These are phyloP conservation scores for Ottelia alismoides DNA, from an alignment of 106 monocot species.

Conservation along the genomic window DNA sequence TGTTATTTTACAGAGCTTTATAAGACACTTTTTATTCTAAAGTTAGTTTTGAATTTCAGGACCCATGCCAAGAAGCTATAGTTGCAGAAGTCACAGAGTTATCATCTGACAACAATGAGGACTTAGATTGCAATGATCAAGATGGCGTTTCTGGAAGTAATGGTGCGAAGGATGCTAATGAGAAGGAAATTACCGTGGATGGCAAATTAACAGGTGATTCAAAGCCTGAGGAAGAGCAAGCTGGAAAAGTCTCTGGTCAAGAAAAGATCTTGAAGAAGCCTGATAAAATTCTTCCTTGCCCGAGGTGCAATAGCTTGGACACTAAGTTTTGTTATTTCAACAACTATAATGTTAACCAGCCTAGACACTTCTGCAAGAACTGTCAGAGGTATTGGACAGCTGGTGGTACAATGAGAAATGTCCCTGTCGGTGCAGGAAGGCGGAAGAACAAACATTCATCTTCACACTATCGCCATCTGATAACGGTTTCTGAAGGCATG, in stretches of 20 bases:
- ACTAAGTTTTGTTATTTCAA: constrained; percentile 99
- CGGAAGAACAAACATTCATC: constrained; percentile 74
- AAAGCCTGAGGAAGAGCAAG: constrained; percentile 20
- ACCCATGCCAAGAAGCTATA: constrained; percentile 15
- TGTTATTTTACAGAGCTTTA: too few species aligned
- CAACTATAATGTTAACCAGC: constrained; percentile 94
- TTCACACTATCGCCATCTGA: constrained; percentile 27
- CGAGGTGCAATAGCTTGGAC: constrained; percentile 92
- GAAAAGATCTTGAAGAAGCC: constrained; percentile 86
- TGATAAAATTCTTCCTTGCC: constrained; percentile 89
- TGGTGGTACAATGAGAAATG: constrained; percentile 96
- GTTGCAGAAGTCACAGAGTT: constrained; percentile 5
- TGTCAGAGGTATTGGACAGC: constrained; percentile 99
- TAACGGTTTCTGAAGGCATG: constrained; percentile 24
- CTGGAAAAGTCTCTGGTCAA: constrained; percentile 32
- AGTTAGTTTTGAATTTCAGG: too few species aligned
- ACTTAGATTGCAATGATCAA: constrained; percentile 10
- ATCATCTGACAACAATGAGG: constrained; percentile 7
- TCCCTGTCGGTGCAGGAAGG: constrained; percentile 91
- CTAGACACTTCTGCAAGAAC: constrained; percentile 92
- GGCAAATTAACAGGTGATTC: constrained; percentile 17
- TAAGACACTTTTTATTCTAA: too few species aligned
- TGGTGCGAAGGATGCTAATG: constrained; percentile 13
- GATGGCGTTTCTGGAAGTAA: constrained; percentile 10
- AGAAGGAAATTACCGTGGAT: constrained; percentile 10